These are phyloP conservation scores for Vicia villosa DNA, from an alignment of 306 rosid genomes.

Conservation along the genomic window DNA sequence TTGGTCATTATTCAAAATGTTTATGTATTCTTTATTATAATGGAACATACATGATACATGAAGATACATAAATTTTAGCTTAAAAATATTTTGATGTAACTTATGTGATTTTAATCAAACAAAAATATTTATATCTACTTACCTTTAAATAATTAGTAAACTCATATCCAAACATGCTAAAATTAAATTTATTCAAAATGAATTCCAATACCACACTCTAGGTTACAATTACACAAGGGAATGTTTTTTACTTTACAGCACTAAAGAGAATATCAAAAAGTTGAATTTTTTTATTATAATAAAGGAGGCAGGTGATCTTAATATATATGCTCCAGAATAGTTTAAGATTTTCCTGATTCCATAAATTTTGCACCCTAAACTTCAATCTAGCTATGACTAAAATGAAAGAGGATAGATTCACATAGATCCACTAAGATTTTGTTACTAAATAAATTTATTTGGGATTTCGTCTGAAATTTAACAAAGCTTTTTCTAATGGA, in stretches of 20 bases:
- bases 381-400: conserved; percentile 9
- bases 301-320: conserved; percentile 10
- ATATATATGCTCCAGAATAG: conserved; percentile 25
- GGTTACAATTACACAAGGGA: conserved; percentile 5
- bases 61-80: neutral
- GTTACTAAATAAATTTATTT: neutral
- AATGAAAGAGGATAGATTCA: conserved; percentile 7
- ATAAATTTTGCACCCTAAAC: conserved; percentile 7
- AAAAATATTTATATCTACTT: neutral
- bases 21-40: no score
- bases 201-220: neutral
- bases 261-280: neutral
- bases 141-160: neutral
- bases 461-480: conserved; percentile 16
- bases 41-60: neutral
- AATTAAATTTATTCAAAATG: neutral
- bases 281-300: neutral
- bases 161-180: neutral
- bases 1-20: no score
- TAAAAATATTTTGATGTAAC: neutral
- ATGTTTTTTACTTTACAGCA: conserved; percentile 8
- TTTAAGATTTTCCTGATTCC: conserved; percentile 1
- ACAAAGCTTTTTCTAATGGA: conserved; percentile 4
- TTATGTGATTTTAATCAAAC: neutral
- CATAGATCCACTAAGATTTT: conserved; percentile 24